Conservation (phyloP, 305 asterid species). For the Solanum hybrid region DNA sequence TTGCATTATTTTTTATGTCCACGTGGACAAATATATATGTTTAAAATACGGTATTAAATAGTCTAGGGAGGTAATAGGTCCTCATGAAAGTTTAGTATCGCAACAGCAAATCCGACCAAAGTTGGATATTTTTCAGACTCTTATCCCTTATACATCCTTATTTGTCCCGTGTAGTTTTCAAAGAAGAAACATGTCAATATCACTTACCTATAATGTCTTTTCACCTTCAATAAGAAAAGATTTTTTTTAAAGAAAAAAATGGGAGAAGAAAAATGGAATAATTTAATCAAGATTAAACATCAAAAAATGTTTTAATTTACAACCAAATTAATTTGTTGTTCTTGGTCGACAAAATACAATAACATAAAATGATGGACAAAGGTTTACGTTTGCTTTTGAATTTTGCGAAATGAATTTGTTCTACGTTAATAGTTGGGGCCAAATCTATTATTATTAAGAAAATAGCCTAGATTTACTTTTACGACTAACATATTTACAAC, state of each 20-base stretch:
- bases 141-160: neutral
- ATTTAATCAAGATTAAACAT: neutral
- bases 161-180: neutral
- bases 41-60: too few species aligned
- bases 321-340: neutral
- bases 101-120: too few species aligned
- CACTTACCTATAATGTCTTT: neutral
- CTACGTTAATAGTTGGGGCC: neutral
- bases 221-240: neutral
- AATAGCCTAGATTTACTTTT: neutral
- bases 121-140: too few species aligned
- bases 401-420: neutral
- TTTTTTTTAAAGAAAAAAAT: too few species aligned
- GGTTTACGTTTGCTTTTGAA: neutral
- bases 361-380: neutral
- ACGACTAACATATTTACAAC: neutral
- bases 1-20: too few species aligned
- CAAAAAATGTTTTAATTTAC: neutral
- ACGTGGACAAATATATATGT: too few species aligned
- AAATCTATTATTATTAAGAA: neutral
- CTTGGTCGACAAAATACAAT: neutral
- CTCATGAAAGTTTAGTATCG: too few species aligned
- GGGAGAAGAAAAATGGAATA: neutral
- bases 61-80: too few species aligned
- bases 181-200: neutral